Evolutionary conservation across 345 rosid genomes (phyloP), one percentile per base, ranked within the genome.

Genomic region (thale cress (Arabidopsis thaliana)): DNA sequence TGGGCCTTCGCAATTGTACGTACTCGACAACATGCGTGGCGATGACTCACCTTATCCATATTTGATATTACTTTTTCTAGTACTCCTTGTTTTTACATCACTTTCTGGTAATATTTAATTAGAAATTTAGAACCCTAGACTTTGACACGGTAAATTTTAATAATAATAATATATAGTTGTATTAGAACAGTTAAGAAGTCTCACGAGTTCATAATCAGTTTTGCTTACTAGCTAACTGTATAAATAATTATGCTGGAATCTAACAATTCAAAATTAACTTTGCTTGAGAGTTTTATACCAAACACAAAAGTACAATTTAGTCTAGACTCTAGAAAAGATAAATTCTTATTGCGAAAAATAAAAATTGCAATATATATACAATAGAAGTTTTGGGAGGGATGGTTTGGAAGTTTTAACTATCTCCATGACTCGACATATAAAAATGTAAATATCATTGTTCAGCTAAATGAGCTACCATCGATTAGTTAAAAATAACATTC

Each of bases 21-120:
- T 57, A 77, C 67, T 71, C 67, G 72, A 71, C 76, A 77, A 77
- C 72, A 71, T 64, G 63, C 81, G 81, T 77, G 81, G 77, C 81
- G 32, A 33, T 71, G 81, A 77, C 77, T 77, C 77, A 77, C 53
- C 80, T 71, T 77, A 77, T 77, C 76, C 80, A 65, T 24, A 46
- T 71, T 70, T 24, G 52, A 62, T 63, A 45, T 56, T 28, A 57
- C 66, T 48, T 63, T 46, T 63, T 46, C 40, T 30, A 25, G 16
- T 25, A 57, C 61, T 38, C 23, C 28, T 16, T 4, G 37, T 62
- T 64, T 56, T 53, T 4, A 51, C 61, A 20, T 52, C 28, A 41
- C 38, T 63, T 73, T 24, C 37, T 62, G 3, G 36, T 61, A 41
- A 13, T 61, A 41, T 61, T 61, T 60, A 36, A 20, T 37, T 59